Base-by-base conservation (phyloP, 1,284 basidiomycete genomes). In the Ustilago cynodontis region DNA sequence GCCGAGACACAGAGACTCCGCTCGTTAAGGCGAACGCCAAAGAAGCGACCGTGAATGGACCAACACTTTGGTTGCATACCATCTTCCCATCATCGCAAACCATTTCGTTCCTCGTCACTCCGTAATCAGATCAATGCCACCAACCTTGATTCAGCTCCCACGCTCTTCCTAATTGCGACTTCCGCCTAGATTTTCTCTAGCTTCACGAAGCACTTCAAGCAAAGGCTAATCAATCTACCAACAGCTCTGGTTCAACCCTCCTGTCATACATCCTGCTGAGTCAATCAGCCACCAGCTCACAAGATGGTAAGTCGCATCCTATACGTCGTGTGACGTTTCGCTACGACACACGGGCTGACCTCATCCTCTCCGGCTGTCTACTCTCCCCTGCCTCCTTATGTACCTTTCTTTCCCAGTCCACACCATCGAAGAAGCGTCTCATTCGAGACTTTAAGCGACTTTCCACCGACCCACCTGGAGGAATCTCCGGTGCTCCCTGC, bases 401-500 rank as follows among this genome's bases (percentile, higher is more conserved):
- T 47, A 9, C 47, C 10, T 26, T 14, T 28, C 16, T 49, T 24
- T 26, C 24, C 7, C 41, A 85, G 83, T 85, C 83, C 14, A 85
- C 83, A 20, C 82, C 83, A 39, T 83, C 84, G 4, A 84, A 84
- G 65, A 82, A 83, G 26, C 78, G 84, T 31, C 69, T 85, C 41
- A 84, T 85, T 49, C 75, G 84, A 28, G 84, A 85, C 65, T 98
- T 98, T 88, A 98, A 98, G 88, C 90, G 94, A 39, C 90, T 99
- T 37, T 94, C 94, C 43, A 92, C 91, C 18, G 96, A 98, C 86
- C 95, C 96, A 4, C 96, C 96, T 1, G 92, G 94, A 65, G 96
- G 96, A 11, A 95, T 98, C 81, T 95, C 94, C 14, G 96, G 96
- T 28, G 95, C 94, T 79, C 96, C 96, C 82, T 95, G 94, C 86